Conservation (phyloP, 768 basidiomycete species). For the Collybia nuda region DNA sequence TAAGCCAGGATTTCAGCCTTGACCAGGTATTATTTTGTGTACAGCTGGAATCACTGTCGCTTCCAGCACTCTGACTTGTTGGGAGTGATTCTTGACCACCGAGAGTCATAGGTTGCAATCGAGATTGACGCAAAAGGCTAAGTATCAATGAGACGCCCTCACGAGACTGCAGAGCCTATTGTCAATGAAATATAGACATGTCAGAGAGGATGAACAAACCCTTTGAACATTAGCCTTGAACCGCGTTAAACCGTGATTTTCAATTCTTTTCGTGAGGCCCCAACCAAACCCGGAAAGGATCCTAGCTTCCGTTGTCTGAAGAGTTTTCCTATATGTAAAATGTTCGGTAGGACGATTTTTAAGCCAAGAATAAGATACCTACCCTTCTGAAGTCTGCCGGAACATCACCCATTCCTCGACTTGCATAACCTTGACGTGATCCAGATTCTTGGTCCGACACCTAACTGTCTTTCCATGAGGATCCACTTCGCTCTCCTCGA, state of each 20-base stretch:
- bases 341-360: not conserved
- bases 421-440: constrained; percentile 93
- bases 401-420: constrained; percentile 83
- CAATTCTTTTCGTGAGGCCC: constrained; percentile 84
- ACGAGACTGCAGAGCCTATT: constrained; percentile 56
- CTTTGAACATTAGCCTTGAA: constrained; percentile 89
- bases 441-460: constrained; percentile 86
- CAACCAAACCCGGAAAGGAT: constrained; percentile 90
- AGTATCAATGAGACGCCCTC: constrained; percentile 87
- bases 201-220: constrained; percentile 40
- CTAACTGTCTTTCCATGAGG: constrained; percentile 73
- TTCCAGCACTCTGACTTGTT: constrained; percentile 11
- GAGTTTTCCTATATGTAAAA: constrained; percentile 57
- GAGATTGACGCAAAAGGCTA: constrained; percentile 75
- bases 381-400: constrained; percentile 72
- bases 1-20: constrained; percentile 42
- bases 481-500: constrained; percentile 95
- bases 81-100: constrained; percentile 28
- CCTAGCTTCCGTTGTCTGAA: constrained; percentile 84
- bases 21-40: constrained; percentile 30
- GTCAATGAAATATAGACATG: constrained; percentile 4
- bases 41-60: constrained; percentile 4
- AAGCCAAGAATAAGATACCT: constrained; percentile 18
- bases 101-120: constrained; percentile 57
- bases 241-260: constrained; percentile 78